These are phyloP conservation scores for Aspergillus fructus DNA, from an alignment of 2,329 filamentous ascomycete genomes.

Conservation along the genomic window DNA sequence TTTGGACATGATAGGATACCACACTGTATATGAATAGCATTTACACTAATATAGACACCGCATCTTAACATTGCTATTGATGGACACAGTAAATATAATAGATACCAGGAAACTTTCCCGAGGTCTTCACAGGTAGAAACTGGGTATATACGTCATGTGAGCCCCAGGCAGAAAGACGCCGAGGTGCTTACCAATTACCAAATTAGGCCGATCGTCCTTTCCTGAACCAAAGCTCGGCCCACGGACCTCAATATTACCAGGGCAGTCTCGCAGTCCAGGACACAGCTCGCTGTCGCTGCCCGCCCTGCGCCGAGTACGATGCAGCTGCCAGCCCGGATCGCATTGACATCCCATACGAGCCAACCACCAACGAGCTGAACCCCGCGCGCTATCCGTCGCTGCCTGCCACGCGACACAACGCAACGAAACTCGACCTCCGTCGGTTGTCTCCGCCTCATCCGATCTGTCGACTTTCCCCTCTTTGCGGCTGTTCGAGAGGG, in stretches of 20 bases:
- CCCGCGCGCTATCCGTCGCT: neutral
- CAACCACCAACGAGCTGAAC: neutral
- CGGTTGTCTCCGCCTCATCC: neutral
- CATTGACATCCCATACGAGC: neutral
- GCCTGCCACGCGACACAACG: neutral
- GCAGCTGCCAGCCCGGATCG: conserved; percentile 3
- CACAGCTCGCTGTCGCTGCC: neutral
- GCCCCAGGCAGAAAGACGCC: conserved; percentile 3
- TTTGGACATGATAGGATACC: conserved; percentile 8
- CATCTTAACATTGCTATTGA: neutral
- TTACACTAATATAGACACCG: neutral
- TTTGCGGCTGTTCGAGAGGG: too few relatives aligned
- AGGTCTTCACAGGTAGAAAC: too few relatives aligned
- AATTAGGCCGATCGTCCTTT: conserved; percentile 15
- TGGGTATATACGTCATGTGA: neutral
- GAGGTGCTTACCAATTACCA: conserved; percentile 16
- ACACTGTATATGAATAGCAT: conserved; percentile 4
- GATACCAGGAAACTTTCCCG: too few relatives aligned
- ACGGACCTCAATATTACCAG: neutral
- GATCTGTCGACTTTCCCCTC: neutral
- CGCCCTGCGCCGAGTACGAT: conserved; percentile 2
- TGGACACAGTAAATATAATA: neutral
- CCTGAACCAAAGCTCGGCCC: neutral
- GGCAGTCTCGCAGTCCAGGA: neutral
- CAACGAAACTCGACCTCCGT: neutral